Evolutionary conservation across 1,284 basidiomycete species (phyloP).

Genomic region (Cutaneotrichosporon cyanovorans): DNA sequence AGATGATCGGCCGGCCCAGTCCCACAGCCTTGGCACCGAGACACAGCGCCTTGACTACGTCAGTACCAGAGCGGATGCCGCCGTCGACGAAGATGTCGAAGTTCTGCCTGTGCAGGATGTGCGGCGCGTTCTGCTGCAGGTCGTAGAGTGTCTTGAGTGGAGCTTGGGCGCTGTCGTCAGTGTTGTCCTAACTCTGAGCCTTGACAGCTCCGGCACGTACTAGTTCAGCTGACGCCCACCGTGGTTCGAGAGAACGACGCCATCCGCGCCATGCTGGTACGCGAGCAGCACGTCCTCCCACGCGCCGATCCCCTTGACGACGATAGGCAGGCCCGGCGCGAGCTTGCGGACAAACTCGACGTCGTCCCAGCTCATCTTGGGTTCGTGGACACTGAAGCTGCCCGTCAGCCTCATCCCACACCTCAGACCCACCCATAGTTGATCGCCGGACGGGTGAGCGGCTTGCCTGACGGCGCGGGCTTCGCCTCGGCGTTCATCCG

Average conservation of each 20-base stretch:
- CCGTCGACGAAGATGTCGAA: constrained; percentile 74
- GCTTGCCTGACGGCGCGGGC: constrained; percentile 12
- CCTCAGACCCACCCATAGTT: neutral
- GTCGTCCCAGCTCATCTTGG: constrained; percentile 40
- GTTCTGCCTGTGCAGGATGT: constrained; percentile 56
- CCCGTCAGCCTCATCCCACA: neutral
- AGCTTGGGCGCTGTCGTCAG: constrained; percentile 48
- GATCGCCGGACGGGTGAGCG: constrained; percentile 5
- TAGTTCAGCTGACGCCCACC: constrained; percentile 40
- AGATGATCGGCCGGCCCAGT: constrained; percentile 75
- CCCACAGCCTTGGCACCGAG: constrained; percentile 82
- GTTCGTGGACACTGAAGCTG: constrained; percentile 5
- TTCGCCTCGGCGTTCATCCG: constrained; percentile 11
- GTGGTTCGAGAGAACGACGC: constrained; percentile 47
- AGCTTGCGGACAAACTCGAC: constrained; percentile 46
- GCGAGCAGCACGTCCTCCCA: constrained; percentile 47
- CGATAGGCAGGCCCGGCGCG: constrained; percentile 45
- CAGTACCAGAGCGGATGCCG: constrained; percentile 74
- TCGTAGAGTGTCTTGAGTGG: constrained; percentile 66
- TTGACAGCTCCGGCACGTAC: no score
- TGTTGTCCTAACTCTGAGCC: no score
- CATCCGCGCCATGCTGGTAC: constrained; percentile 44
- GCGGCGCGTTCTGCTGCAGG: constrained; percentile 61
- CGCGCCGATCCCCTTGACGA: constrained; percentile 48
- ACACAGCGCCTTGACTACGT: constrained; percentile 81